Base-by-base conservation (phyloP, 345 rosid genomes). In the Excoecaria agallocha region DNA sequence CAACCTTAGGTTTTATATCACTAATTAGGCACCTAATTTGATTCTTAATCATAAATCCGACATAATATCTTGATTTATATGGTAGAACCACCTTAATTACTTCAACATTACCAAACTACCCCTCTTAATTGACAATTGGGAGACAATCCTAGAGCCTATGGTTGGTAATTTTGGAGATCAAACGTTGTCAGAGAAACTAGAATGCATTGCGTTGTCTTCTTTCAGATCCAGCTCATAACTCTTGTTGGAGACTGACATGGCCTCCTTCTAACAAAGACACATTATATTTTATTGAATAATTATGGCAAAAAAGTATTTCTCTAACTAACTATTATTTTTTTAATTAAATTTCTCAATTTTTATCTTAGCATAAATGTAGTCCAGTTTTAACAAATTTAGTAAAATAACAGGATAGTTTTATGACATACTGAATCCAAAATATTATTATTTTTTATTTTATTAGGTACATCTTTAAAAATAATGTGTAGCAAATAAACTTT, bases 181-280 rank as follows among this genome's bases (percentile, higher is more conserved):
- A 78, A 69, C 70, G 63, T 62, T 30, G 76, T 79, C 77, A 80
- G 72, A 70, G 59, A 59, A 71, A 71, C 76, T 25, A 54, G 66
- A 70, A 60, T 76, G 78, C 78, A 81, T 48, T 76, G 73, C 22
- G 38, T 76, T 83, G 85, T 85, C 83, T 69, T 62, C 59, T 43
- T 77, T 71, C 74, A 76, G 48, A 22, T 85, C 87, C 88, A 86
- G 89, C 87, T 86, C 87, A 84, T 79, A 72, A 70, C 74, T 68
- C 77, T 68, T 12, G 71, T 68, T 64, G 71, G 83, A 81, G 20
- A 51, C 66, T 70, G 89, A 87, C 85, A 55, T 62, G 19, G n/a
- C 84, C 76, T 76, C 87, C 72, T 68, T 76, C 77, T 30, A 66
- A 81, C 73, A 55, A 65, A 38, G 76, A 79, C 84, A 74, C 70